phyloP scores from a whole-genome alignment of 305 asterid species.

The Rubia tinctorum region DNA sequence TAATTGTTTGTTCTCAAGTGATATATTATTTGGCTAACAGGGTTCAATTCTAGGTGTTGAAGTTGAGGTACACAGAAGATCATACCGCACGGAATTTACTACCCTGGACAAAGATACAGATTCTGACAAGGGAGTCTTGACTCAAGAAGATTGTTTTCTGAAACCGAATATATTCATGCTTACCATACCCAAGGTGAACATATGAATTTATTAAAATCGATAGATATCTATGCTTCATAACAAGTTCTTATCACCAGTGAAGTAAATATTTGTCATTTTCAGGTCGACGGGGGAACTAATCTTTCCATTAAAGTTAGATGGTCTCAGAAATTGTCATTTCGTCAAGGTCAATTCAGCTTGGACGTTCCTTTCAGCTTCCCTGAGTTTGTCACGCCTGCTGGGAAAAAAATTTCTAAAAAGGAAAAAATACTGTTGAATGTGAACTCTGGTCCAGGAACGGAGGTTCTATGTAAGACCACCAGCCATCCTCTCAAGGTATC shows the following conservation, averaged over 20 bases:
- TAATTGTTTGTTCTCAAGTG: constrained; percentile 43
- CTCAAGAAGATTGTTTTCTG: constrained; percentile 64
- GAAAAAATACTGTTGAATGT: constrained; percentile 74
- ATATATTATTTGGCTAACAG: constrained; percentile 96
- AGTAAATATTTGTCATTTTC: constrained; percentile 7
- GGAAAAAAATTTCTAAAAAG: constrained; percentile 69
- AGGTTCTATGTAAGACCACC: constrained; percentile 53
- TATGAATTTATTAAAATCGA: constrained; percentile 3
- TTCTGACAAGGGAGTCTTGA: constrained; percentile 33
- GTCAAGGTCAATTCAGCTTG: constrained; percentile 61
- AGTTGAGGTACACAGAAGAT: constrained; percentile 72
- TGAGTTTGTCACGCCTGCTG: constrained; percentile 81
- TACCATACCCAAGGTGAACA: constrained; percentile 68
- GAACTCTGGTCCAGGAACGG: constrained; percentile 67
- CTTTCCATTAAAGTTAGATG: constrained; percentile 67
- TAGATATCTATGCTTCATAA: not conserved
- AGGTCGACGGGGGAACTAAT: constrained; percentile 93
- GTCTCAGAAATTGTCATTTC: constrained; percentile 78
- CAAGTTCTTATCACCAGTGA: not conserved
- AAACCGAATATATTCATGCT: constrained; percentile 64
- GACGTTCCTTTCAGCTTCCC: constrained; percentile 83
- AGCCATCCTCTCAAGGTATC: constrained; percentile 90
- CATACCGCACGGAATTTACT: constrained; percentile 51
- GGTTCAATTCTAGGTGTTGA: constrained; percentile 99
- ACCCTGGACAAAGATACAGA: constrained; percentile 36